Conservation (phyloP, 148 eudicot genomes). For the Arctostaphylos glauca region DNA sequence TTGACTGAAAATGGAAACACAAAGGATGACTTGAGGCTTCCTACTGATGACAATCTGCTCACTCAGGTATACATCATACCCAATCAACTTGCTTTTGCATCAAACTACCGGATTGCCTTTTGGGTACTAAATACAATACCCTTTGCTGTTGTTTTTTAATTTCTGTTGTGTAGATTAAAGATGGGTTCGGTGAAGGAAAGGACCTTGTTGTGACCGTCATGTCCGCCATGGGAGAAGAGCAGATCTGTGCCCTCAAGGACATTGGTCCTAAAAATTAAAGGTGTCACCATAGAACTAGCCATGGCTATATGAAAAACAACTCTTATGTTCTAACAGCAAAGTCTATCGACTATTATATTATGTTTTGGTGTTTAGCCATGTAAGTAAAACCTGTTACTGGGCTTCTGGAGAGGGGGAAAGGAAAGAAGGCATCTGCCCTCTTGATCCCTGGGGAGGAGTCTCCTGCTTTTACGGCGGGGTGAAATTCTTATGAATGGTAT, state of each 20-base stretch:
- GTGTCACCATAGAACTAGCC: background rate
- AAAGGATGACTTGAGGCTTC: constrained; percentile 29
- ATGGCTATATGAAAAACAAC: background rate
- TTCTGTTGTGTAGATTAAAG: constrained; percentile 15
- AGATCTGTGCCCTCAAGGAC: constrained; percentile 32
- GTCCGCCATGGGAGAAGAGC: constrained; percentile 38
- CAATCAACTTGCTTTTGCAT: background rate
- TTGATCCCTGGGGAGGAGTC: background rate
- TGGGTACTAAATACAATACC: background rate
- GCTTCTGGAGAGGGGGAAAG: background rate
- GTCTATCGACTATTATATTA: background rate
- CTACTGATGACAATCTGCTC: constrained; percentile 27
- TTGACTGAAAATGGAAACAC: constrained; percentile 30
- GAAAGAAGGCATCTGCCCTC: background rate
- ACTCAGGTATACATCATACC: constrained; percentile 13
- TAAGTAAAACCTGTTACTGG: background rate
- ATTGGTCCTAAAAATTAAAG: constrained; percentile 23
- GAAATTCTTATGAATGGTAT: background rate
- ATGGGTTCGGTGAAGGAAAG: constrained; percentile 29
- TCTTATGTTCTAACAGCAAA: background rate
- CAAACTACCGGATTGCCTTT: background rate
- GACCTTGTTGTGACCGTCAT: constrained; percentile 26
- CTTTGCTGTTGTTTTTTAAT: background rate
- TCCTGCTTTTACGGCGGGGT: background rate
- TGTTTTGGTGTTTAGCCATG: background rate